Base-by-base conservation (phyloP, 1,284 basidiomycete species). In the Ceratobasidium sp. region DNA sequence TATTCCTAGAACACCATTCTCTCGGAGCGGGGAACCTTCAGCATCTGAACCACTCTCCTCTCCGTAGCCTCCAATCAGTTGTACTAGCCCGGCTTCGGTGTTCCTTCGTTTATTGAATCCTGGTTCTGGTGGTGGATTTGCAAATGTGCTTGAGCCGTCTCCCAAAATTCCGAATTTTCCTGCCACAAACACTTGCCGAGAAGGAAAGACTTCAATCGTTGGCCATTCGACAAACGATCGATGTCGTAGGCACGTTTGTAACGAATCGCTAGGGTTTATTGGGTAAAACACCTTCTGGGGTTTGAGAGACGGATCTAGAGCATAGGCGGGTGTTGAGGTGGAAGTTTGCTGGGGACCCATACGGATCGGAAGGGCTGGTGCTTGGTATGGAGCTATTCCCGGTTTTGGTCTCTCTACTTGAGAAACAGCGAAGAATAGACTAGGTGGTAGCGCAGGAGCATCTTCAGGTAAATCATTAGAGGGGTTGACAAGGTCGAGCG, bases 191-290 rank as follows among this genome's bases (percentile, higher is more conserved):
- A 82, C 80, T 9, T 79, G 82, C 59, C 23, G 39, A 18, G 87
- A 85, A 60, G 89, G 85, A 82, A 87, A 89, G 3, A 96, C 80
- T 61, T 92, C 88, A 50, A 96, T 87, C 0, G 88, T 88, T 2
- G 94, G 93, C 77, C 88, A 95, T 80, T 96, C 94, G 52, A 92
- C 84, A 77, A 93, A 93, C 41, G 87, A 83, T 61, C 86, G 91
- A 53, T 87, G 81, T 55, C 81, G 83, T 53, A 96, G 81, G 6
- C 84, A 80, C 9, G 79, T 76, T 6, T 80, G 78, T 18, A 96
- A 81, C 18, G 84, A 79, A 58, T 82, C 76, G 2, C 78, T 78
- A 2, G 84, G 80, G 71, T 91, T 86, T 4, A 94, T 80, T 39
- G 85, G 85, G 75, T 89, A 84, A 79, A 88, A 91, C n/a, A 78